Percentiles rank a stretch among this genome's conserved stretches.
These are phyloP conservation scores for Teunomyces tritomae DNA, from an alignment of 805 yeast species.

Conservation along the genomic window DNA sequence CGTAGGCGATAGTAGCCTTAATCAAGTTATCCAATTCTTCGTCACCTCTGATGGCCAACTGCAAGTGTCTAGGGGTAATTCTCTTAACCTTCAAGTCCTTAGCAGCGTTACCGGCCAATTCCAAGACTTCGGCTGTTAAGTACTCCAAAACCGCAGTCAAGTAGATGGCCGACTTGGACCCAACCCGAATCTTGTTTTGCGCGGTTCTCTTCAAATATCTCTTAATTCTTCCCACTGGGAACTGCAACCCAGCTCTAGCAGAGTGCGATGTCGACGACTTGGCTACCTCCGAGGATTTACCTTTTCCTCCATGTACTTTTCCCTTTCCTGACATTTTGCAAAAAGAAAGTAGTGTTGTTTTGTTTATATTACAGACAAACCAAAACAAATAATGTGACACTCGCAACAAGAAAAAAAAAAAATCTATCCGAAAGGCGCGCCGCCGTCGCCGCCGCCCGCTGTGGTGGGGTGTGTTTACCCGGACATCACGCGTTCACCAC, in stretches of 20 bases:
- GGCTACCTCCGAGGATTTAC: slow-evolving; percentile 75
- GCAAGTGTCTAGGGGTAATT: slow-evolving; percentile 32
- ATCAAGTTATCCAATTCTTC: slow-evolving; percentile 33
- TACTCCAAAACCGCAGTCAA: slow-evolving; percentile 31
- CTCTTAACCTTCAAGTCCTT: slow-evolving; percentile 33
- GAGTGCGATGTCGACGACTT: slow-evolving; percentile 82
- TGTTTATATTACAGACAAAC: slow-evolving; percentile 4
- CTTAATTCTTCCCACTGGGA: slow-evolving; percentile 99
- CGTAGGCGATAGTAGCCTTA: slow-evolving; percentile 32
- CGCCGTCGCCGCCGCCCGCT: not conserved
- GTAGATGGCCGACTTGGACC: slow-evolving; percentile 74
- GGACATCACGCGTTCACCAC: slow-evolving; percentile 29
- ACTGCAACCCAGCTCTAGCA: slow-evolving; percentile 91
- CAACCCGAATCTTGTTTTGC: slow-evolving; percentile 78
- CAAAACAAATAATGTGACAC: slow-evolving; percentile 3
- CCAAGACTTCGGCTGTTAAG: slow-evolving; percentile 31
- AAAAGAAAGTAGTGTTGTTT: slow-evolving; percentile 4
- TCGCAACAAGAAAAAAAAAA: not conserved
- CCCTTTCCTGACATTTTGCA: slow-evolving; percentile 73
- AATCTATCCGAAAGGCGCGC: no score
- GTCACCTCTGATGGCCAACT: slow-evolving; percentile 31
- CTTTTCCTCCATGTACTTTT: slow-evolving; percentile 95
- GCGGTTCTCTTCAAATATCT: slow-evolving; percentile 91
- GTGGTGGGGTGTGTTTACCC: slow-evolving; percentile 1
- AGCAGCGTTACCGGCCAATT: slow-evolving; percentile 32